A percentile compares a stretch with the other conserved stretches of the same genome.
These are phyloP conservation scores for Brassica cretica DNA, from an alignment of 345 rosid genomes.

Conservation along the genomic window DNA sequence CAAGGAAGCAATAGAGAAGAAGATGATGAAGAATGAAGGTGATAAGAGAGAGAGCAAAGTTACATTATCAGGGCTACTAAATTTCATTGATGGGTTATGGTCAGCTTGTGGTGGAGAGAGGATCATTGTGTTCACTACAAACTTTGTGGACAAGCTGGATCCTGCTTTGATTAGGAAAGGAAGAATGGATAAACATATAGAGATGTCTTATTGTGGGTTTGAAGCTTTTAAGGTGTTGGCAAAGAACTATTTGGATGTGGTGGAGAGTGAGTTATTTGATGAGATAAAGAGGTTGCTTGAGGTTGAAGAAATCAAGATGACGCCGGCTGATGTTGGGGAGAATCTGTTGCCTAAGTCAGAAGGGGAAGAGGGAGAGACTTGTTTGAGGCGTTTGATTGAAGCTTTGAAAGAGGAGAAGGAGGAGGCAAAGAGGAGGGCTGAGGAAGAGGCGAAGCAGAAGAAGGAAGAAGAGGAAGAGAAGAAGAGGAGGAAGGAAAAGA, in stretches of 20 bases:
- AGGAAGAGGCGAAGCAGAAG: slow-evolving; percentile 30
- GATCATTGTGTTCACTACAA: slow-evolving; percentile 52
- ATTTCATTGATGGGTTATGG: slow-evolving; percentile 57
- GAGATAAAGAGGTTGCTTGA: slow-evolving; percentile 39
- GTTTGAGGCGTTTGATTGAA: slow-evolving; percentile 41
- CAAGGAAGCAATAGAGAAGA: slow-evolving; percentile 3
- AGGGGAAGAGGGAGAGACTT: slow-evolving; percentile 34
- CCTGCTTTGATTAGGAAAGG: slow-evolving; percentile 51
- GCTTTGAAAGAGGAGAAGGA: slow-evolving; percentile 43
- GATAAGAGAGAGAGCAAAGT: slow-evolving; percentile 39
- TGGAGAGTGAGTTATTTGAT: slow-evolving; percentile 26
- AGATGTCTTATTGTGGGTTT: slow-evolving; percentile 47
- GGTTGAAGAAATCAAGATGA: slow-evolving; percentile 41
- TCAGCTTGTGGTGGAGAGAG: slow-evolving; percentile 53
- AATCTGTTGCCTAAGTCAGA: slow-evolving; percentile 47
- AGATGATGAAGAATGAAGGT: neutral
- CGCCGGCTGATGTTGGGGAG: slow-evolving; percentile 56
- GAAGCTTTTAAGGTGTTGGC: slow-evolving; percentile 52
- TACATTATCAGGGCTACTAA: slow-evolving; percentile 50
- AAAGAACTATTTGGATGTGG: slow-evolving; percentile 44
- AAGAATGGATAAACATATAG: slow-evolving; percentile 55
- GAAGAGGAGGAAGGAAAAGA: slow-evolving; percentile 21
- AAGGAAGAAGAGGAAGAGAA: slow-evolving; percentile 31
- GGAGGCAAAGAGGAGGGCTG: slow-evolving; percentile 19
- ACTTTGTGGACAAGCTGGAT: slow-evolving; percentile 51